Evolutionary conservation across 2,329 filamentous ascomycete species (phyloP).

Genomic region (Cercospora canescens): DNA sequence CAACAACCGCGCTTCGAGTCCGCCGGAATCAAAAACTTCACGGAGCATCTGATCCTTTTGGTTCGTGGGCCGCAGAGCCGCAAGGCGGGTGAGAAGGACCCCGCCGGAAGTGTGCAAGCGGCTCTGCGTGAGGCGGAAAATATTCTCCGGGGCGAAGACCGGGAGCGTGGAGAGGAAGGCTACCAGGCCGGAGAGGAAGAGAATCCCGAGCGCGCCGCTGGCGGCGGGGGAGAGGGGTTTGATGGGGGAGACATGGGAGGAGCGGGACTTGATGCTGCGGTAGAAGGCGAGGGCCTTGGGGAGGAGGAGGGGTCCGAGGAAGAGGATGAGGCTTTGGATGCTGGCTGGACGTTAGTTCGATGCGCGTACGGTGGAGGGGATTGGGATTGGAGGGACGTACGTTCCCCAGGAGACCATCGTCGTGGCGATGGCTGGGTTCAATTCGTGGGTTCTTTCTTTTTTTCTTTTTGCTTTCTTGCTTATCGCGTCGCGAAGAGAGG

Average conservation of each 20-base stretch:
- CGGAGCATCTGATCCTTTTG: constrained; percentile 64
- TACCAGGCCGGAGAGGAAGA: constrained; percentile 56
- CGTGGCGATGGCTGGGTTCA: too few relatives aligned
- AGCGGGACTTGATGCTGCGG: constrained; percentile 51
- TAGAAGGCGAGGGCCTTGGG: constrained; percentile 67
- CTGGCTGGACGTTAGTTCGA: constrained; percentile 27
- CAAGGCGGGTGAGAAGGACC: constrained; percentile 77
- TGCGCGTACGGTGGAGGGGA: neutral
- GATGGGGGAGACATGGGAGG: constrained; percentile 34
- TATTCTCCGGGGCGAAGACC: constrained; percentile 70
- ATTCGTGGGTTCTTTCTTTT: neutral
- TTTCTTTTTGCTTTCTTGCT: neutral
- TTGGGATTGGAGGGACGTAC: neutral
- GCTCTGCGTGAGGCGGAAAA: constrained; percentile 76
- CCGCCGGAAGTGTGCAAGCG: constrained; percentile 83
- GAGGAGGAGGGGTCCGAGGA: constrained; percentile 70
- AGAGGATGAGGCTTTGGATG: constrained; percentile 48
- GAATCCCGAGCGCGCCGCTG: constrained; percentile 59
- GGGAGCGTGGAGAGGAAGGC: constrained; percentile 66
- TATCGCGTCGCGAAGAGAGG: neutral
- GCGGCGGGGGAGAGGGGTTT: constrained; percentile 57
- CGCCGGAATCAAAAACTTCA: constrained; percentile 62
- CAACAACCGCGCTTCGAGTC: constrained; percentile 69
- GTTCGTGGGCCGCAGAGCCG: constrained; percentile 59
- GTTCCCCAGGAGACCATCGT: constrained; percentile 20